Conservation (phyloP, 1,284 basidiomycete species). For the Kwoniella shivajii region DNA sequence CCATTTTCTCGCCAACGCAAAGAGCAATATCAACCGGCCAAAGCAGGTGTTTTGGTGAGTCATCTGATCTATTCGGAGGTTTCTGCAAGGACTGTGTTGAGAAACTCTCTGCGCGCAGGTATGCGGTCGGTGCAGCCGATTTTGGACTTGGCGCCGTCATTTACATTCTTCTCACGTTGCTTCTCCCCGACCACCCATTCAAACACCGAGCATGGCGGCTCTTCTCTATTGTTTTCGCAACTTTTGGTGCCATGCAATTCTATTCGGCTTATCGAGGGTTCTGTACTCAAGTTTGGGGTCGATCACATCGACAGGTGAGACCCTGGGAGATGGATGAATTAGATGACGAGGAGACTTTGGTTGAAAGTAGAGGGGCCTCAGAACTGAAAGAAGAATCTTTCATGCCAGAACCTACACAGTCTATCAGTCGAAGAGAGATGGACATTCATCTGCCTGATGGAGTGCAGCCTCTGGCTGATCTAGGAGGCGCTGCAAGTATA, state of each 20-base stretch:
- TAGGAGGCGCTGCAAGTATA: conserved; percentile 15
- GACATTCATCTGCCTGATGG: conserved; percentile 9
- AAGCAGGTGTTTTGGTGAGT: conserved; percentile 45
- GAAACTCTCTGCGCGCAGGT: conserved; percentile 33
- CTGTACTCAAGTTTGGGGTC: conserved; percentile 43
- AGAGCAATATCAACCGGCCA: conserved; percentile 37
- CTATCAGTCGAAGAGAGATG: background rate
- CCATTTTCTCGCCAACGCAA: conserved; percentile 37
- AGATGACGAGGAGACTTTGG: conserved; percentile 24
- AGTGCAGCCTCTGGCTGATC: conserved; percentile 26
- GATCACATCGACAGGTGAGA: conserved; percentile 32
- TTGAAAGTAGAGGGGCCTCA: background rate
- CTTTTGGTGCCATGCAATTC: conserved; percentile 37
- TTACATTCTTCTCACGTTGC: conserved; percentile 35
- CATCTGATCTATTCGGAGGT: background rate
- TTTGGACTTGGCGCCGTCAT: conserved; percentile 32
- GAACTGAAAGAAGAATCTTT: conserved; percentile 1
- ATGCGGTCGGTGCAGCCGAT: conserved; percentile 35
- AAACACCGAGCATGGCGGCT: conserved; percentile 34
- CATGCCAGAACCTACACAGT: background rate
- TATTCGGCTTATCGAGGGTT: conserved; percentile 45
- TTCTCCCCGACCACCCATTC: conserved; percentile 28
- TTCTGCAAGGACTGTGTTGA: too few species aligned
- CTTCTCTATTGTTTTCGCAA: conserved; percentile 35
- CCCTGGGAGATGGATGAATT: conserved; percentile 45